Percentiles rank a stretch among this genome's conserved stretches.
Evolutionary conservation across 345 rosid genomes (phyloP).

Genomic region (Aethionema arabicum): DNA sequence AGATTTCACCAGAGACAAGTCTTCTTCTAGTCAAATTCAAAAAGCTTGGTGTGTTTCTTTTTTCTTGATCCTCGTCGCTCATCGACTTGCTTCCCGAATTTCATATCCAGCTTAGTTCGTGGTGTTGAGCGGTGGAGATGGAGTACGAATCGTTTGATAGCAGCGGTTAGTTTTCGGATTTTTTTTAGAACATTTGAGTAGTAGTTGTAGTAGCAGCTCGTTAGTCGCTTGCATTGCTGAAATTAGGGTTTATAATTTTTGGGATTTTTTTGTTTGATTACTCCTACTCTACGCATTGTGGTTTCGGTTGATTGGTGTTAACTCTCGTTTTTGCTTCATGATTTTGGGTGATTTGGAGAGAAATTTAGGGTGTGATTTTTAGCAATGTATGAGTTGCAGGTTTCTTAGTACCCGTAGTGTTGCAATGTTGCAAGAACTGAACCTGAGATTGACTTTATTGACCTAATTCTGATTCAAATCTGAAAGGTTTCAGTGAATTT

Average conservation of each 20-base stretch:
- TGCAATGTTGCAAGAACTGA: not conserved
- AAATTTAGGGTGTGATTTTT: constrained; percentile 10
- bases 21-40: constrained; percentile 31
- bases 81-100: not conserved
- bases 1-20: constrained; percentile 25
- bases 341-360: constrained; percentile 7
- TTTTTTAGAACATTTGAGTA: not conserved
- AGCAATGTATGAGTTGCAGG: constrained; percentile 4
- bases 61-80: not conserved
- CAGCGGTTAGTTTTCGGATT: constrained; percentile 58
- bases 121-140: constrained; percentile 42
- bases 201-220: constrained; percentile 11
- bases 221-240: constrained; percentile 13
- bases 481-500: too few species aligned
- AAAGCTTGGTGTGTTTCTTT: constrained; percentile 10
- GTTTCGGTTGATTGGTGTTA: constrained; percentile 3
- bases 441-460: not conserved
- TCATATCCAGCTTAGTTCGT: not conserved
- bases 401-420: not conserved
- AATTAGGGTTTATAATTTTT: constrained; percentile 22
- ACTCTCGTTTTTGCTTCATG: not conserved
- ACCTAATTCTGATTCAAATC: not conserved
- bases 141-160: constrained; percentile 72
- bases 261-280: constrained; percentile 1
- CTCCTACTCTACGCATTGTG: constrained; percentile 23